Conservation (phyloP, 2,329 filamentous ascomycete genomes). For the Fusarium metavorans region DNA sequence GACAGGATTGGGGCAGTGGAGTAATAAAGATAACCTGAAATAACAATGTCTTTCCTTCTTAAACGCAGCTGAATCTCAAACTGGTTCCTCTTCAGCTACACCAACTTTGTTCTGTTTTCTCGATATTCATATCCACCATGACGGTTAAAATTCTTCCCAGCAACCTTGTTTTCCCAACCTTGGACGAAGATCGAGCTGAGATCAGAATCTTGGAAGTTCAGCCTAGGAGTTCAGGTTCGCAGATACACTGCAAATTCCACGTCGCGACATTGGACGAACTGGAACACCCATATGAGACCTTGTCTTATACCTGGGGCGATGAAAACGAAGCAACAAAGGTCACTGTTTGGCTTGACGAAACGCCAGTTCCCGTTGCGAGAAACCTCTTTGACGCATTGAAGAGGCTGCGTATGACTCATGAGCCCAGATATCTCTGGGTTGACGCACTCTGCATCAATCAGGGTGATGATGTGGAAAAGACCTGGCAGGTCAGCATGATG, state of each 20-base stretch:
- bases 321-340: background rate
- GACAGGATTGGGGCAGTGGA: background rate
- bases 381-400: background rate
- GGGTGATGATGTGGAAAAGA: background rate
- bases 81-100: background rate
- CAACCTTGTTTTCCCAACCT: background rate
- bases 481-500: slow-evolving; percentile 4
- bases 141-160: background rate
- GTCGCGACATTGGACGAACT: background rate
- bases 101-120: background rate
- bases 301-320: background rate
- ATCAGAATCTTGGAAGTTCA: background rate
- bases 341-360: background rate
- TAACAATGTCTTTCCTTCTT: background rate
- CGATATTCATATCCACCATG: background rate
- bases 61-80: background rate
- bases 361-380: background rate
- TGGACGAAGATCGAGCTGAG: background rate
- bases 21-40: background rate
- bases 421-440: background rate
- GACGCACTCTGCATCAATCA: slow-evolving; percentile 2
- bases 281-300: background rate
- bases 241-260: background rate
- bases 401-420: background rate
- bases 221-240: background rate